These are phyloP conservation scores for Malus domestica DNA, from an alignment of 306 rosid species.

Conservation along the genomic window ASM211411v1 NC_041801.1:2531001-2531500, in stretches of 20 bases:
- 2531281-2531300: slow-evolving; percentile 18
- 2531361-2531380: not conserved
- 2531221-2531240: slow-evolving; percentile 79
- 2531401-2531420: not conserved
- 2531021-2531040: not conserved
- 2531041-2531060: not conserved
- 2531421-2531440: not conserved
- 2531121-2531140: not conserved
- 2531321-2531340: not conserved
- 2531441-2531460: not conserved
- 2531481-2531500: not conserved
- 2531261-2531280: slow-evolving; percentile 44
- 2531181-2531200: slow-evolving; percentile 80
- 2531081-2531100: not conserved
- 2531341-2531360: not conserved
- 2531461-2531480: not conserved
- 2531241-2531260: slow-evolving; percentile 85
- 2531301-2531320: slow-evolving; percentile 1
- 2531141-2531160: not conserved
- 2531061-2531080: not conserved
- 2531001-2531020: slow-evolving; percentile 7
- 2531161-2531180: slow-evolving; percentile 76
- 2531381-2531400: not conserved
- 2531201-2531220: slow-evolving; percentile 80
- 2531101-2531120: not conserved